phyloP scores from a whole-genome alignment of 805 yeast species.

The Lipomyces kockii region DNA sequence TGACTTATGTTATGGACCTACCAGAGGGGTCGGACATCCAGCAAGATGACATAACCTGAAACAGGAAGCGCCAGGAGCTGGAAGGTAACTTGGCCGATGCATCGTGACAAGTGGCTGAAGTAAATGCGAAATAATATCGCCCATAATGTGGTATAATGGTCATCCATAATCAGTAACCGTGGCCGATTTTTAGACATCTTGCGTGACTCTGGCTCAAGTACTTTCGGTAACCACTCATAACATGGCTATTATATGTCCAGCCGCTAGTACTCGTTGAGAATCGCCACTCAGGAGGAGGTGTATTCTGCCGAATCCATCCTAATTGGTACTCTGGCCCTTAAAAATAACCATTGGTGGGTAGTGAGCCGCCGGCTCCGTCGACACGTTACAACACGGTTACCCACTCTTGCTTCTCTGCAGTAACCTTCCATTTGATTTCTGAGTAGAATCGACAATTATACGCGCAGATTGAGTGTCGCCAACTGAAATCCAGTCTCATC shows the following conservation, averaged over 20 bases:
- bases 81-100: too few species aligned
- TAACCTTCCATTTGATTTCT: neutral
- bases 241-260: neutral
- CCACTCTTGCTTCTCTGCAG: slow-evolving; percentile 4
- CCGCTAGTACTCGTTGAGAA: slow-evolving; percentile 8
- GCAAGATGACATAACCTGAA: too few species aligned
- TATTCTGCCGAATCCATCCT: neutral
- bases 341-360: slow-evolving; percentile 1
- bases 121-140: slow-evolving; percentile 4
- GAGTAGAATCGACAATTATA: neutral
- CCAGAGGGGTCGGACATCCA: too few species aligned
- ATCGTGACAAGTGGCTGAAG: too few species aligned
- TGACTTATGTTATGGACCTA: too few species aligned
- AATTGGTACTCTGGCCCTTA: neutral
- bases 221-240: slow-evolving; percentile 6
- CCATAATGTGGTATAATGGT: slow-evolving; percentile 1
- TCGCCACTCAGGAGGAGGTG: too few species aligned
- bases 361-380: slow-evolving; percentile 3
- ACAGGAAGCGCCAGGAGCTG: too few species aligned
- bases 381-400: neutral
- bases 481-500: slow-evolving; percentile 1
- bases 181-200: neutral
- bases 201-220: slow-evolving; percentile 1
- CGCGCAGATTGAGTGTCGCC: slow-evolving; percentile 6
- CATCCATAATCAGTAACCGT: neutral